phyloP scores from a whole-genome alignment of 202 grass and related monocot genomes.

The Schoenoplectus triqueter region DNA sequence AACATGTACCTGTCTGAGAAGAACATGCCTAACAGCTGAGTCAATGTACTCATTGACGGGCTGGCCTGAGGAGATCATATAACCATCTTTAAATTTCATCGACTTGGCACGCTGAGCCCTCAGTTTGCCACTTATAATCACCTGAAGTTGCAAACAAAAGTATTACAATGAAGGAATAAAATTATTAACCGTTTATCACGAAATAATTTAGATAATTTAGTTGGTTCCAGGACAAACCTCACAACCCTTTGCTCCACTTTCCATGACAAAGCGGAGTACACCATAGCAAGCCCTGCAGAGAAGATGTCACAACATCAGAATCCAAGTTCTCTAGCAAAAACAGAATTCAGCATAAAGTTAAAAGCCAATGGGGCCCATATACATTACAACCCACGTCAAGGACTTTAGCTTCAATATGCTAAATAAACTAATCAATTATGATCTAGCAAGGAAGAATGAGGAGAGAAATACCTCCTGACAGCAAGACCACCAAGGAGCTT shows the following conservation, averaged over 20 bases:
- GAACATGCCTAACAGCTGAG: constrained; percentile 80
- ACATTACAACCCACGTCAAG: not conserved
- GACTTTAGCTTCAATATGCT: not conserved
- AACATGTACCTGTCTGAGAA: constrained; percentile 71
- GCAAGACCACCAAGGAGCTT: constrained; percentile 77
- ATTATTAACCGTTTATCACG: not conserved
- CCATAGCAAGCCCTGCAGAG: constrained; percentile 87
- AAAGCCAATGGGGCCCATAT: not conserved
- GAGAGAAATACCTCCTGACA: constrained; percentile 61
- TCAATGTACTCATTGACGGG: constrained; percentile 91
- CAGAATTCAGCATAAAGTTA: not conserved
- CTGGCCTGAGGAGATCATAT: constrained; percentile 94
- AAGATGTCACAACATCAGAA: not conserved
- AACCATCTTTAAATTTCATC: constrained; percentile 96
- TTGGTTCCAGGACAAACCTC: constrained; percentile 45
- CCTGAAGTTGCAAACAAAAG: constrained; percentile 33
- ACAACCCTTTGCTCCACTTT: constrained; percentile 94
- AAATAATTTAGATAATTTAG: not conserved
- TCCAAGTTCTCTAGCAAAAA: not conserved
- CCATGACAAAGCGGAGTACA: constrained; percentile 93
- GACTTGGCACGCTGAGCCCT: constrained; percentile 89
- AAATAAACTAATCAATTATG: not conserved
- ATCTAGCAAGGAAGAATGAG: not conserved
- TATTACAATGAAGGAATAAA: not conserved
- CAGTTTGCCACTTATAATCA: constrained; percentile 85